Evolutionary conservation across 1,139 yeast species (phyloP).

Genomic region (Insectozyma bohioensis): DNA sequence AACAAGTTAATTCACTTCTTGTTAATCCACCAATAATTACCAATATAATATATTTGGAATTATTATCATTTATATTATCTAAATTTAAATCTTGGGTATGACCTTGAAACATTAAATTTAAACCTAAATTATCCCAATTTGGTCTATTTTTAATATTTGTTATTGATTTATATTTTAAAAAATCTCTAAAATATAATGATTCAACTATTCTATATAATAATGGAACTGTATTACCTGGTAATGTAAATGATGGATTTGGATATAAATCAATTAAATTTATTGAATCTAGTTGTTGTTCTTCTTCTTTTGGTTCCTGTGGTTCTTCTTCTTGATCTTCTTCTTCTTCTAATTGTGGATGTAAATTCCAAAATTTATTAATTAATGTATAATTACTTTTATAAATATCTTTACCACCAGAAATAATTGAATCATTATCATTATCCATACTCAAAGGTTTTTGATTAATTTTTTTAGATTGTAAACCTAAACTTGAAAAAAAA

Average conservation of each 20-base stretch:
- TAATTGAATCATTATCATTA: constrained; percentile 25
- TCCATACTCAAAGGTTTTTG: constrained; percentile 5
- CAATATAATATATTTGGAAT: constrained; percentile 46
- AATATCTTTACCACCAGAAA: constrained; percentile 33
- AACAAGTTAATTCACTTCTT: constrained; percentile 68
- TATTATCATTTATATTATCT: constrained; percentile 28
- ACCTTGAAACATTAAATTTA: constrained; percentile 42
- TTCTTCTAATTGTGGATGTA: constrained; percentile 37
- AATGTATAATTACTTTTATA: constrained; percentile 37
- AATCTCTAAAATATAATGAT: constrained; percentile 49
- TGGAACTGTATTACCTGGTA: constrained; percentile 56
- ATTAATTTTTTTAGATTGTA: constrained; percentile 10
- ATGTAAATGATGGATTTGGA: constrained; percentile 48
- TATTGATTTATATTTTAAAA: constrained; percentile 42
- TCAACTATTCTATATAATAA: constrained; percentile 48
- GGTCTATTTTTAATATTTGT: constrained; percentile 40
- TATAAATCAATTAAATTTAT: constrained; percentile 25
- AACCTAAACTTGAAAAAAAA: constrained; percentile 30
- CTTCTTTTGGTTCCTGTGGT: constrained; percentile 7
- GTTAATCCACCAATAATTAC: constrained; percentile 77
- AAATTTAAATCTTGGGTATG: constrained; percentile 36
- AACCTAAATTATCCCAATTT: constrained; percentile 44
- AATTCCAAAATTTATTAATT: constrained; percentile 46
- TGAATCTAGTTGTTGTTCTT: constrained; percentile 7
- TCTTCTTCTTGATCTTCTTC: constrained; percentile 11